Percentiles rank a stretch among this genome's conserved stretches.
Evolutionary conservation across 345 rosid genomes (phyloP).

Genomic region (Abelmoschus esculentus): DNA sequence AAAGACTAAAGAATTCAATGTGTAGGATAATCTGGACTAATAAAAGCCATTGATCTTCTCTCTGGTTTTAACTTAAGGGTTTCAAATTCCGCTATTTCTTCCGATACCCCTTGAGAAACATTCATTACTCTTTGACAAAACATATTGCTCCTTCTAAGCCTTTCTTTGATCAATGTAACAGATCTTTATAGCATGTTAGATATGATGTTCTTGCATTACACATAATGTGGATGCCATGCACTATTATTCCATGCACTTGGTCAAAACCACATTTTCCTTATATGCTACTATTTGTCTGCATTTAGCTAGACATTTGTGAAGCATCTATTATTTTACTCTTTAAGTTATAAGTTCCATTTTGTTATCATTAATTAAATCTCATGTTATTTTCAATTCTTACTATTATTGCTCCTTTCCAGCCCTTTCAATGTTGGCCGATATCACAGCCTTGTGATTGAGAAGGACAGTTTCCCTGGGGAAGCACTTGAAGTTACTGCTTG

Average conservation of each 20-base stretch:
- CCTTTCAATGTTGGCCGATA: slow-evolving; percentile 90
- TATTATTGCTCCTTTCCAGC: slow-evolving; percentile 27
- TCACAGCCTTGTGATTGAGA: too few relatives aligned
- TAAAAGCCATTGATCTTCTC: background rate
- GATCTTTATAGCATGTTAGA: background rate
- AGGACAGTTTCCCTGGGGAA: slow-evolving; percentile 62
- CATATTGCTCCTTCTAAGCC: background rate
- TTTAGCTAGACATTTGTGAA: background rate
- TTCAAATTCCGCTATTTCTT: background rate
- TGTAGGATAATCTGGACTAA: background rate
- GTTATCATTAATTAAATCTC: background rate
- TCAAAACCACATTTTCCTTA: background rate
- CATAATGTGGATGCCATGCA: background rate
- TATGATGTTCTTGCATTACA: background rate
- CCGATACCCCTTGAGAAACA: background rate
- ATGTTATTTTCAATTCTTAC: slow-evolving; percentile 3
- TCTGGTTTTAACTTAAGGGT: background rate
- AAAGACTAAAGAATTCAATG: background rate
- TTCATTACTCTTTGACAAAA: background rate
- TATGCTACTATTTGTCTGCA: background rate
- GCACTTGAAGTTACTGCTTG: slow-evolving; percentile 85
- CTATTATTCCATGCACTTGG: background rate
- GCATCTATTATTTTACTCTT: background rate
- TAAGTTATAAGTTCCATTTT: background rate
- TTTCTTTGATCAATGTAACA: background rate